Evolutionary conservation across 2,329 filamentous ascomycete genomes (phyloP).

Genomic region (Acrodontium crateriforme): DNA sequence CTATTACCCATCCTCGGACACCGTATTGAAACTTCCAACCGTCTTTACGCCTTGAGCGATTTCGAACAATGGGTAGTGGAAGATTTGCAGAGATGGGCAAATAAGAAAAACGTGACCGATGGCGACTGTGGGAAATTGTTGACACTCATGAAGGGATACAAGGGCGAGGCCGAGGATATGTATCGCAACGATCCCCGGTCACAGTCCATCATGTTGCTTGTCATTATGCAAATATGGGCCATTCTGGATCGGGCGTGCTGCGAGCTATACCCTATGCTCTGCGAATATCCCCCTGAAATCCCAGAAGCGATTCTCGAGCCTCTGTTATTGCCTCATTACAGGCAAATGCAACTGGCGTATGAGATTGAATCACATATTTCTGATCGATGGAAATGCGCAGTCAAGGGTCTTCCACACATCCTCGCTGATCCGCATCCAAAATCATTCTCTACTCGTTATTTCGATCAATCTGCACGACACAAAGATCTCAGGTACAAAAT

Average conservation of each 20-base stretch:
- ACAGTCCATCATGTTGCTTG: conserved; percentile 40
- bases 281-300: conserved; percentile 40
- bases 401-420: conserved; percentile 26
- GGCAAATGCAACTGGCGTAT: conserved; percentile 39
- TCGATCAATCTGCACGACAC: conserved; percentile 19
- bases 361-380: conserved; percentile 37
- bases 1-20: conserved; percentile 6
- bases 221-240: conserved; percentile 44
- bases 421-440: conserved; percentile 28
- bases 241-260: conserved; percentile 39
- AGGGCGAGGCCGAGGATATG: conserved; percentile 11
- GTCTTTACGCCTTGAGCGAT: conserved; percentile 7
- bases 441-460: conserved; percentile 34
- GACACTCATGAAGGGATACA: conserved; percentile 9
- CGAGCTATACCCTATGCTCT: conserved; percentile 33
- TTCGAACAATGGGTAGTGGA: conserved; percentile 11
- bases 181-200: conserved; percentile 36
- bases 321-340: conserved; percentile 35
- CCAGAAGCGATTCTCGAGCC: conserved; percentile 37
- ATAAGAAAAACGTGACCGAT: not conserved
- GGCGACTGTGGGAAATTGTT: conserved; percentile 4
- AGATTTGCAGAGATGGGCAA: conserved; percentile 8
- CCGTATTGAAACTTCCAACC: conserved; percentile 1
- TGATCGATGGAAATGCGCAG: conserved; percentile 19
- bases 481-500: conserved; percentile 21